Evolutionary conservation across 2,329 filamentous ascomycete species (phyloP).

Genomic region (Fusarium musae): DNA sequence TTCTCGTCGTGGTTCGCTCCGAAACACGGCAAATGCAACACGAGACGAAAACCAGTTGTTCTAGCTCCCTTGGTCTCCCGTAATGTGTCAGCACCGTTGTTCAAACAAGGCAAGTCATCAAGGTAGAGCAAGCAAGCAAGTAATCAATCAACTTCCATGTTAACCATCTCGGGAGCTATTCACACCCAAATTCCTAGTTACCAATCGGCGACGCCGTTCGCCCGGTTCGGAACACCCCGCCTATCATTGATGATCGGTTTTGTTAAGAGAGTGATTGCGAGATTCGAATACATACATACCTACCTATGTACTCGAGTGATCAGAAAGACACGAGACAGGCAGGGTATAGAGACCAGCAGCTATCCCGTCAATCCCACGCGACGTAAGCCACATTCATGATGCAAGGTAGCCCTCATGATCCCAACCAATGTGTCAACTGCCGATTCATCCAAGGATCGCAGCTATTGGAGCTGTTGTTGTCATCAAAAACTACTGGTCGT

Average conservation of each 20-base stretch:
- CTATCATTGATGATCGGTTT: constrained; percentile 34
- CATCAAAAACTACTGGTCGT: constrained; percentile 1
- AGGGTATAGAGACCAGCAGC: neutral
- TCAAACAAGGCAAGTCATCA: constrained; percentile 24
- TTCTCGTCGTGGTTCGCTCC: neutral
- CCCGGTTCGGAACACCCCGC: constrained; percentile 34
- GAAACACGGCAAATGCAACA: neutral
- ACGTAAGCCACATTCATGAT: constrained; percentile 20
- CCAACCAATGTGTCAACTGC: constrained; percentile 29
- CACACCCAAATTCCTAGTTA: constrained; percentile 13
- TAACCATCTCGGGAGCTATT: constrained; percentile 10
- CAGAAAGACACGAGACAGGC: neutral
- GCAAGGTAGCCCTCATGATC: constrained; percentile 11
- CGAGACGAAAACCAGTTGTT: neutral
- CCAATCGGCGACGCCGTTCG: constrained; percentile 41
- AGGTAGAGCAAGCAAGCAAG: neutral
- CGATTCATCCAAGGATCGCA: neutral
- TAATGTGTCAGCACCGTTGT: constrained; percentile 3
- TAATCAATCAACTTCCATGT: neutral
- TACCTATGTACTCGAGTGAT: neutral
- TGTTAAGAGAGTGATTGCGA: neutral
- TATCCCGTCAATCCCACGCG: constrained; percentile 28
- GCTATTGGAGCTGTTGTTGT: neutral
- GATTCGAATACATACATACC: neutral
- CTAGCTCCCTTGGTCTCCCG: constrained; percentile 1